Evolutionary conservation across 1,139 yeast species (phyloP).

Genomic region (Saccharomyces pastorianus): DNA sequence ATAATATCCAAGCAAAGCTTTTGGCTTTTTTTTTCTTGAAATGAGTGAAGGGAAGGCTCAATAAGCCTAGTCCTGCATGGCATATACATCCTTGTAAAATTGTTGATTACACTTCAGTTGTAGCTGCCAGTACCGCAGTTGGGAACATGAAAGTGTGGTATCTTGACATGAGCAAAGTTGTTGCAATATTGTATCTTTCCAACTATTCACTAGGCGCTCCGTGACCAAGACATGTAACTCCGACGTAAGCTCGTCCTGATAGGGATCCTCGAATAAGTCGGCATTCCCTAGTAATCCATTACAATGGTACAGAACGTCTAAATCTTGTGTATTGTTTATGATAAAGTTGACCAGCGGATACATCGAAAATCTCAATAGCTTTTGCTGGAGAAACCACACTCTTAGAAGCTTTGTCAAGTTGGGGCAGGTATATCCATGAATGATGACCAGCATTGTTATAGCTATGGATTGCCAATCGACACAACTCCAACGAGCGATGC

Average conservation of each 20-base stretch:
- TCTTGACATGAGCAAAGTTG: conserved; percentile 19
- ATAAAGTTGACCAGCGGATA: conserved; percentile 18
- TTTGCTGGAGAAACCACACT: conserved; percentile 14
- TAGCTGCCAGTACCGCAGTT: conserved; percentile 22
- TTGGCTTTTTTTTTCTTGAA: not conserved
- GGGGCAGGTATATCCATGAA: conserved; percentile 1
- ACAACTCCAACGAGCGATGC: conserved; percentile 2
- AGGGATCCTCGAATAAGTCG: conserved; percentile 9
- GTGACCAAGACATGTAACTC: conserved; percentile 17
- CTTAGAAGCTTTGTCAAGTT: conserved; percentile 9
- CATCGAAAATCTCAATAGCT: conserved; percentile 11
- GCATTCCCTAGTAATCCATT: conserved; percentile 13
- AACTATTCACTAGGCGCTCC: conserved; percentile 16
- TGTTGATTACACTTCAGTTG: conserved; percentile 19
- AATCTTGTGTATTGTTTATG: conserved; percentile 9
- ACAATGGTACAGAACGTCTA: conserved; percentile 15
- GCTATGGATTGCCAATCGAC: conserved; percentile 10
- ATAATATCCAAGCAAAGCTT: not conserved
- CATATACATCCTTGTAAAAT: conserved; percentile 18
- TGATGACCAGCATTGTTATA: conserved; percentile 6
- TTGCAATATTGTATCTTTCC: conserved; percentile 20
- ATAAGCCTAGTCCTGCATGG: not conserved
- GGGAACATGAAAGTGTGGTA: conserved; percentile 18
- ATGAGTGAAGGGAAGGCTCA: not conserved
- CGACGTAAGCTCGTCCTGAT: conserved; percentile 15